These are phyloP conservation scores for Cajanus cajan DNA, from an alignment of 306 rosid species.

Conservation along the genomic window DNA sequence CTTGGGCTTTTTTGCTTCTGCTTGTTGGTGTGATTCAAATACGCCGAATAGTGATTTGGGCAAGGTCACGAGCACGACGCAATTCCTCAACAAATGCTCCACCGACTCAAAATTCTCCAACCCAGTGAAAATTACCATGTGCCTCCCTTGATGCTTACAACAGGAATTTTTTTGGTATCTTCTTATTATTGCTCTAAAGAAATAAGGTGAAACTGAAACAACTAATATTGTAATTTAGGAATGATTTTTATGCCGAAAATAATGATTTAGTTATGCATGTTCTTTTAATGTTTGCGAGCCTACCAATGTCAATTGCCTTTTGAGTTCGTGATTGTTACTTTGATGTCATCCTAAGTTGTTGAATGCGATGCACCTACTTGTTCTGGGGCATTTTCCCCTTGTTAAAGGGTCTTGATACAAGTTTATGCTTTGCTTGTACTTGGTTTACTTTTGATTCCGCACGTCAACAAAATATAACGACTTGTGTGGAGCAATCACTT, in stretches of 20 bases:
- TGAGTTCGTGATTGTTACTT: background rate
- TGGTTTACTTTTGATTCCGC: background rate
- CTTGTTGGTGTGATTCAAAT: background rate
- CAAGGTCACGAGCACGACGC: background rate
- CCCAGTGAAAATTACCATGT: background rate
- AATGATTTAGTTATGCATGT: background rate
- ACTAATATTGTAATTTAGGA: background rate
- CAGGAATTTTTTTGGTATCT: background rate
- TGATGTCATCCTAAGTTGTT: too few relatives aligned
- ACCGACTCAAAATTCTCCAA: background rate
- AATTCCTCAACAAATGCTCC: background rate
- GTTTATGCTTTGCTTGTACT: background rate
- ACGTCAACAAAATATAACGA: background rate
- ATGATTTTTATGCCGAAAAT: background rate
- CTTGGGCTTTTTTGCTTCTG: background rate
- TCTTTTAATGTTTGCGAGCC: background rate
- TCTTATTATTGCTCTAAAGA: background rate
- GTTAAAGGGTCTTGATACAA: background rate
- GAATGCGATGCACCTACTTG: background rate
- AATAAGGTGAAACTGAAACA: background rate
- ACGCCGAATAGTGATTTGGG: conserved; percentile 27
- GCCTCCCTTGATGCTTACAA: background rate
- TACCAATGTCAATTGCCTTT: background rate
- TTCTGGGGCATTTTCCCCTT: background rate
- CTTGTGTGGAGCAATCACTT: background rate